Percentiles rank a stretch among this genome's conserved stretches.
These are phyloP conservation scores for Hordeum marinum DNA, from an alignment of 176 grass and related monocot genomes.

Conservation along the genomic window DNA sequence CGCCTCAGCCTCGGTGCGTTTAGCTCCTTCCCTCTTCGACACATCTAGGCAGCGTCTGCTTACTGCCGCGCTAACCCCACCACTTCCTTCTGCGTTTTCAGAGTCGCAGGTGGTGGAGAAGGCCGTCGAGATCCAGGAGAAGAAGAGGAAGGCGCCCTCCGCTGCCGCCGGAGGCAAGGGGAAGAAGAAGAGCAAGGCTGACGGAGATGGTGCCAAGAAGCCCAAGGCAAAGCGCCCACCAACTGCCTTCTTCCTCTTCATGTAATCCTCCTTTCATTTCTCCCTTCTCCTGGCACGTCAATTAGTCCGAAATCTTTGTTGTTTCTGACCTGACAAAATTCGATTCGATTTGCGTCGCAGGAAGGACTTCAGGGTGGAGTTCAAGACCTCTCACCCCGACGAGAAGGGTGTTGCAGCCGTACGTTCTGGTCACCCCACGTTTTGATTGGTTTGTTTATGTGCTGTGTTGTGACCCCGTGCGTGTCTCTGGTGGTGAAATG, in stretches of 20 bases:
- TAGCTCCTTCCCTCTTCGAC: not conserved
- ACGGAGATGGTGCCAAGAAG: constrained; percentile 34
- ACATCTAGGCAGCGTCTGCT: not conserved
- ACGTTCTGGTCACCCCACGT: not conserved
- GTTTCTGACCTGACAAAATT: not conserved
- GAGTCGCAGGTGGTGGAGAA: constrained; percentile 84
- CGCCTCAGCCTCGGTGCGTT: constrained; percentile 50
- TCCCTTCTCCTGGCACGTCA: not conserved
- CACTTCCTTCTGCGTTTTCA: not conserved
- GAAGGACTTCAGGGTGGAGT: constrained; percentile 78
- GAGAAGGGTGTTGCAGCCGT: constrained; percentile 47
- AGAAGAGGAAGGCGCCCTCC: constrained; percentile 36
- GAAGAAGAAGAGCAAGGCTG: constrained; percentile 21
- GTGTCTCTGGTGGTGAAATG: not conserved
- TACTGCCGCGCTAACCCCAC: not conserved
- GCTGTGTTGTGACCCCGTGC: not conserved
- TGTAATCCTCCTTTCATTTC: constrained; percentile 13
- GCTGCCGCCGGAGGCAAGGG: not conserved
- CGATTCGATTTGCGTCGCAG: constrained; percentile 17
- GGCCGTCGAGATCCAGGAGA: constrained; percentile 42
- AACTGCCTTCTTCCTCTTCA: constrained; percentile 88
- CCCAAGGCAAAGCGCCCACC: constrained; percentile 56
- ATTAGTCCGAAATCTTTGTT: not conserved
- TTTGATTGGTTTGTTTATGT: not conserved
- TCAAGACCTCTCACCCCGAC: constrained; percentile 64